Percentiles rank a stretch among this genome's conserved stretches.
phyloP scores from a whole-genome alignment of 1,139 yeast species.

The Kurtzmaniella natalensis region DNA sequence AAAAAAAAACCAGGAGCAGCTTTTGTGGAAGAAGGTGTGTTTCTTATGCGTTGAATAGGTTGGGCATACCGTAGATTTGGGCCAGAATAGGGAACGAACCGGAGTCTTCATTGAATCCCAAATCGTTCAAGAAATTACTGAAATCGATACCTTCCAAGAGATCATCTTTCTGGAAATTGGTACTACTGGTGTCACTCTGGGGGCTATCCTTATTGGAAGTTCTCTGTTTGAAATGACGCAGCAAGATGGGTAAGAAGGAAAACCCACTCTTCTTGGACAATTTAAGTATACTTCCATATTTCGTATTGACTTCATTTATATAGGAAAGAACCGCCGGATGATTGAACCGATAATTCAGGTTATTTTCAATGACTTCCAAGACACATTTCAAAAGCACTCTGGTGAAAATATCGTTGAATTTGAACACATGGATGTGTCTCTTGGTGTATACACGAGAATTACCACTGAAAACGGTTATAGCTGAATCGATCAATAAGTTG shows the following conservation, averaged over 20 bases:
- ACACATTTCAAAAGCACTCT: conserved; percentile 22
- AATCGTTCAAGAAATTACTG: neutral
- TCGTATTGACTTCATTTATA: conserved; percentile 12
- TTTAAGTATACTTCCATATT: conserved; percentile 1
- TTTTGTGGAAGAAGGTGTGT: too few relatives aligned
- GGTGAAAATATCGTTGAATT: conserved; percentile 18
- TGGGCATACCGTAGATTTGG: conserved; percentile 13
- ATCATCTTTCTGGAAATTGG: neutral
- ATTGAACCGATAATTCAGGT: conserved; percentile 14
- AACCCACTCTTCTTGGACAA: neutral
- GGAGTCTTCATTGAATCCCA: neutral
- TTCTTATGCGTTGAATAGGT: too few relatives aligned
- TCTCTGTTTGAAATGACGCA: conserved; percentile 1
- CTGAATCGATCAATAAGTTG: conserved; percentile 24
- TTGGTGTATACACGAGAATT: neutral
- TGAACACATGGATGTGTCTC: neutral
- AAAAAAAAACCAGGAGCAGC: too few relatives aligned
- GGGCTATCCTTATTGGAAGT: neutral
- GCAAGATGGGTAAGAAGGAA: neutral
- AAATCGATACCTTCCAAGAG: neutral
- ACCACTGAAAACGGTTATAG: conserved; percentile 19
- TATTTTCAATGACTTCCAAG: conserved; percentile 21
- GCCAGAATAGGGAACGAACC: conserved; percentile 8
- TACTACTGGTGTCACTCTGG: conserved; percentile 1
- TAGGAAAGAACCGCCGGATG: conserved; percentile 18